Percentiles rank a stretch among this genome's conserved stretches.
These are phyloP conservation scores for Rubia peregrina DNA, from an alignment of 305 asterid species.

Conservation along the genomic window DNA sequence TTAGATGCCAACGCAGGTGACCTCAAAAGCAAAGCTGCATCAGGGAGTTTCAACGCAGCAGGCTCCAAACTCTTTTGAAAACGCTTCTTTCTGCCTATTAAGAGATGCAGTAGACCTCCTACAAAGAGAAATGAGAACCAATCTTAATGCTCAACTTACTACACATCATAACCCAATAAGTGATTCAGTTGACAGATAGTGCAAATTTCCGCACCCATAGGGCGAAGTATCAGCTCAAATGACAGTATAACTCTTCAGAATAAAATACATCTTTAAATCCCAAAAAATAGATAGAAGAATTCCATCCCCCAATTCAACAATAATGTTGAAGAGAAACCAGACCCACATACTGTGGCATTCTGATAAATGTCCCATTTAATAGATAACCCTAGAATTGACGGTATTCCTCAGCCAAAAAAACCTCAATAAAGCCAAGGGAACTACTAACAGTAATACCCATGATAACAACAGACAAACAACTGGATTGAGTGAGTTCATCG, in stretches of 20 bases:
- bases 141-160: not conserved
- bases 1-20: slow-evolving; percentile 50
- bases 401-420: not conserved
- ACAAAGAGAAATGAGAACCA: not conserved
- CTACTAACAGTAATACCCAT: not conserved
- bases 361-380: not conserved
- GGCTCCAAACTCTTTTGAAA: not conserved
- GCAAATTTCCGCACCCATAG: not conserved
- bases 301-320: not conserved
- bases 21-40: slow-evolving; percentile 65
- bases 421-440: not conserved
- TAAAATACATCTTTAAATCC: not conserved
- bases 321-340: not conserved
- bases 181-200: not conserved
- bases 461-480: not conserved
- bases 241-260: not conserved
- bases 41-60: slow-evolving; percentile 41
- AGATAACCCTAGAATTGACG: not conserved
- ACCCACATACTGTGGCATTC: not conserved
- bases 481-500: not conserved
- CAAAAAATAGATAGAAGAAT: not conserved
- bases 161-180: not conserved
- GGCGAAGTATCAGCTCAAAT: slow-evolving; percentile 6
- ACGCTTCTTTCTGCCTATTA: not conserved
- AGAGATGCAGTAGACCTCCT: not conserved